Conservation (phyloP, 208 protist genomes). For the Acanthamoeba sp. region DNA sequence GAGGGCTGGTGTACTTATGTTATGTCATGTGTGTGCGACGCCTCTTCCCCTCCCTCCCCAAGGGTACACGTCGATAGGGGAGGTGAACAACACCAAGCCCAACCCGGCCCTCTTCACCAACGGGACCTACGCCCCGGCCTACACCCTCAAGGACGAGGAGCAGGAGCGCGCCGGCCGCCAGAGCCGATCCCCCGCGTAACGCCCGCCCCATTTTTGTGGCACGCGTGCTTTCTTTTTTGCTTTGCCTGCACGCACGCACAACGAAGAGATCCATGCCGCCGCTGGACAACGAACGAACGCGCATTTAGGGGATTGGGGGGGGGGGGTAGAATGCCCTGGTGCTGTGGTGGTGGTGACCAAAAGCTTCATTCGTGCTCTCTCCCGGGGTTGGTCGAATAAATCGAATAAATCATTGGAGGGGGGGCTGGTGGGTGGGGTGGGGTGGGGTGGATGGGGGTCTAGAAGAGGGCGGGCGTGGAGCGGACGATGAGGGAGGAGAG, state of each 20-base stretch:
- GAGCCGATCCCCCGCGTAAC: too few species aligned
- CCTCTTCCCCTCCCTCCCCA: neutral
- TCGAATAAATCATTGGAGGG: too few species aligned
- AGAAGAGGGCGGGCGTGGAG: neutral
- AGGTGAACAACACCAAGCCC: constrained; percentile 76
- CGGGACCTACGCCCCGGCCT: constrained; percentile 75
- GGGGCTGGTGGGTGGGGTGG: neutral
- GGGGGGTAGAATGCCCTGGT: too few species aligned
- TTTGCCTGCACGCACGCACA: too few species aligned
- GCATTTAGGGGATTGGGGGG: too few species aligned
- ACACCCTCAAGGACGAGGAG: constrained; percentile 49
- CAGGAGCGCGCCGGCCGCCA: constrained; percentile 70
- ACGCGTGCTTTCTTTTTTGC: too few species aligned
- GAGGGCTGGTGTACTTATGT: neutral
- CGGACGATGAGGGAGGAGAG: constrained; percentile 2
- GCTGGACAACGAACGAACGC: too few species aligned
- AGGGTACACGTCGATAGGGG: constrained; percentile 80
- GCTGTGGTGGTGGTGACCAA: too few species aligned
- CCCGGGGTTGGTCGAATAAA: too few species aligned
- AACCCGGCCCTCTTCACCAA: constrained; percentile 73
- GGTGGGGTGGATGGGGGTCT: neutral
- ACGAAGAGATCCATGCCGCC: too few species aligned
- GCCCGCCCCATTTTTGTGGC: too few species aligned
- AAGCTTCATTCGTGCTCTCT: too few species aligned
- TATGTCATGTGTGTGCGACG: neutral